Evolutionary conservation across 352 stramenopile genomes (phyloP).

Genomic region (Pythium brachiatum): DNA sequence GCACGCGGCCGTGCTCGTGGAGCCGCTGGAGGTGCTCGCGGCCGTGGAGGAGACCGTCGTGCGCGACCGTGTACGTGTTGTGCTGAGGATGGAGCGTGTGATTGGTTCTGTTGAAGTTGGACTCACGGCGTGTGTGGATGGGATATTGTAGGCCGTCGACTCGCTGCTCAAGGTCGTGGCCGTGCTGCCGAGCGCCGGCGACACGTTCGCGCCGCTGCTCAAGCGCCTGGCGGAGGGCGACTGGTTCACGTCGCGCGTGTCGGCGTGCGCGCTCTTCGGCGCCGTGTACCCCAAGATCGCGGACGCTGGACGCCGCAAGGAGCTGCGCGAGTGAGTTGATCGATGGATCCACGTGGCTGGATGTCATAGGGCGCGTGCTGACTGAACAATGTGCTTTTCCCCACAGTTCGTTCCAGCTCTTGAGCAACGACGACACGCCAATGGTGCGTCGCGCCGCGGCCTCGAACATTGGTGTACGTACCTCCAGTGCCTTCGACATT

Average conservation of each 20-base stretch:
- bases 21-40: slow-evolving; percentile 90
- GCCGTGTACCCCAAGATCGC: slow-evolving; percentile 62
- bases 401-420: slow-evolving; percentile 63
- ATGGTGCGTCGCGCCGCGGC: slow-evolving; percentile 84
- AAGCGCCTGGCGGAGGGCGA: slow-evolving; percentile 81
- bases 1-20: slow-evolving; percentile 66
- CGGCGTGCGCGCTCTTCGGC: slow-evolving; percentile 82
- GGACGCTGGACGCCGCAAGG: slow-evolving; percentile 65
- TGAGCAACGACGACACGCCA: slow-evolving; percentile 85
- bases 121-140: background rate
- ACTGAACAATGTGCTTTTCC: slow-evolving; percentile 10
- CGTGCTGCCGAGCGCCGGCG: slow-evolving; percentile 56
- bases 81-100: background rate
- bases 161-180: slow-evolving; percentile 72
- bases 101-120: background rate
- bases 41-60: slow-evolving; percentile 94
- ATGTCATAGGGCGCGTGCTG: background rate
- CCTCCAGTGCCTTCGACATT: background rate
- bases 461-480: slow-evolving; percentile 68
- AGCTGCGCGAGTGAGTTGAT: slow-evolving; percentile 74
- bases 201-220: slow-evolving; percentile 71
- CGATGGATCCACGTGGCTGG: background rate
- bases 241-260: slow-evolving; percentile 89
- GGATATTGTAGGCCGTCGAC: slow-evolving; percentile 42
- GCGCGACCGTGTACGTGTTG: slow-evolving; percentile 55